phyloP scores from a whole-genome alignment of 768 basidiomycete genomes.

The Lactifluus volemus region DNA sequence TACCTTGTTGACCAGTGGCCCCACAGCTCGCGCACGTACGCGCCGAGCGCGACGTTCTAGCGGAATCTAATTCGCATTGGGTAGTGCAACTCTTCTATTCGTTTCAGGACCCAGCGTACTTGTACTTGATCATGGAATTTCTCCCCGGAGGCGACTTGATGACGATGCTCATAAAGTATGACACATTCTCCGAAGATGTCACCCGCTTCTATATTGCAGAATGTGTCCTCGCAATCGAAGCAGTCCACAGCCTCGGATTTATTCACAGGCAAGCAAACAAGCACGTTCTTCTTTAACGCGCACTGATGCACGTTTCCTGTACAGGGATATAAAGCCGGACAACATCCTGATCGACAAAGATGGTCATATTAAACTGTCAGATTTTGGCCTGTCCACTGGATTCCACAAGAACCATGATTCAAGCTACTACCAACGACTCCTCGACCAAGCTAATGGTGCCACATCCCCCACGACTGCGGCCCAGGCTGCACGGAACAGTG shows the following conservation, averaged over 20 bases:
- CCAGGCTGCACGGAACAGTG: constrained; percentile 76
- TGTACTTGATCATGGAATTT: constrained; percentile 99
- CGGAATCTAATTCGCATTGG: constrained; percentile 93
- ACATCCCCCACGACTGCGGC: constrained; percentile 34
- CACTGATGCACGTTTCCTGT: constrained; percentile 7
- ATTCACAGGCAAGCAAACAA: constrained; percentile 73
- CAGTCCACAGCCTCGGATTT: constrained; percentile 94
- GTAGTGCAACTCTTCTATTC: constrained; percentile 96
- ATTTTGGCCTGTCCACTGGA: constrained; percentile 98
- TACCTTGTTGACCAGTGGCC: background rate
- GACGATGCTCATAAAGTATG: constrained; percentile 99
- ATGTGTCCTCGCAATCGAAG: constrained; percentile 94
- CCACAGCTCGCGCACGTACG: constrained; percentile 90
- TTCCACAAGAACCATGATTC: constrained; percentile 98
- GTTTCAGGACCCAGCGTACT: constrained; percentile 89
- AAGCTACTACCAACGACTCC: constrained; percentile 82
- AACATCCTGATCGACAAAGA: constrained; percentile 98
- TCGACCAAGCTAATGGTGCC: constrained; percentile 55
- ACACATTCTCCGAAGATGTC: constrained; percentile 97
- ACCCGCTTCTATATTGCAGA: constrained; percentile 99
- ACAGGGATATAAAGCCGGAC: constrained; percentile 97
- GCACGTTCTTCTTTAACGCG: background rate
- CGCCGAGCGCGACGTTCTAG: constrained; percentile 93
- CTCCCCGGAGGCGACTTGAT: constrained; percentile 96
- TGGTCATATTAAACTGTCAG: constrained; percentile 95